phyloP scores from a whole-genome alignment of 805 yeast species.

The Ogataea pini region DNA sequence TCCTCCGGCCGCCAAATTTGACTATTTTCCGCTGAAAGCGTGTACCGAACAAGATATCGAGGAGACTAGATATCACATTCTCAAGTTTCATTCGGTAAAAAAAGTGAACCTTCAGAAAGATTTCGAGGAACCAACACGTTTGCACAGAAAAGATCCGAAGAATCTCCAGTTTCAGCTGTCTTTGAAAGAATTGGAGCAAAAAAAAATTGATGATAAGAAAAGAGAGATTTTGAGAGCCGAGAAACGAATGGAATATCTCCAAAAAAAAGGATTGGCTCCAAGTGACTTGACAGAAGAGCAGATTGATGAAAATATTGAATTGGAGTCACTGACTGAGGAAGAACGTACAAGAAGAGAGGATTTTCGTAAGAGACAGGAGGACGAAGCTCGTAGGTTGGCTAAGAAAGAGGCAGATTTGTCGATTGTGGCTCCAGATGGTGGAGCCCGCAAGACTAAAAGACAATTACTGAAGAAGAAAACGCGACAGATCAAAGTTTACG shows the following conservation, averaged over 20 bases:
- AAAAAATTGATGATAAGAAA: constrained; percentile 50
- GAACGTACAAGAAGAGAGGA: constrained; percentile 39
- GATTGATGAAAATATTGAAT: constrained; percentile 33
- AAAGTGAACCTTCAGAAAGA: constrained; percentile 69
- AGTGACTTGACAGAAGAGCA: constrained; percentile 25
- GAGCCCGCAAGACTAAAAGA: constrained; percentile 68
- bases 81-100: constrained; percentile 75
- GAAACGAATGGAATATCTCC: constrained; percentile 39
- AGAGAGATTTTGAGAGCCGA: constrained; percentile 42
- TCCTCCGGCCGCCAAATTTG: constrained; percentile 26
- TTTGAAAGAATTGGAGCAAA: constrained; percentile 69
- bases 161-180: constrained; percentile 85
- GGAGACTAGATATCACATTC: constrained; percentile 73
- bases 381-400: constrained; percentile 35
- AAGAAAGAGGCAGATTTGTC: constrained; percentile 50
- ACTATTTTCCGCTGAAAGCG: constrained; percentile 64
- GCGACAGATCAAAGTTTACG: constrained; percentile 75
- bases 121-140: constrained; percentile 79
- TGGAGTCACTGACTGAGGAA: constrained; percentile 39
- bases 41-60: constrained; percentile 71
- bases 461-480: constrained; percentile 73
- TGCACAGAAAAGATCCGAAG: constrained; percentile 93
- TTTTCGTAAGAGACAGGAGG: constrained; percentile 28
- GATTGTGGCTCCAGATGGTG: constrained; percentile 92
- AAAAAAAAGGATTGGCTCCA: constrained; percentile 19